Percentiles rank a stretch among this genome's conserved stretches.
These are phyloP conservation scores for Botrytis sinoallii DNA, from an alignment of 2,329 filamentous ascomycete genomes.

Conservation along the genomic window DNA sequence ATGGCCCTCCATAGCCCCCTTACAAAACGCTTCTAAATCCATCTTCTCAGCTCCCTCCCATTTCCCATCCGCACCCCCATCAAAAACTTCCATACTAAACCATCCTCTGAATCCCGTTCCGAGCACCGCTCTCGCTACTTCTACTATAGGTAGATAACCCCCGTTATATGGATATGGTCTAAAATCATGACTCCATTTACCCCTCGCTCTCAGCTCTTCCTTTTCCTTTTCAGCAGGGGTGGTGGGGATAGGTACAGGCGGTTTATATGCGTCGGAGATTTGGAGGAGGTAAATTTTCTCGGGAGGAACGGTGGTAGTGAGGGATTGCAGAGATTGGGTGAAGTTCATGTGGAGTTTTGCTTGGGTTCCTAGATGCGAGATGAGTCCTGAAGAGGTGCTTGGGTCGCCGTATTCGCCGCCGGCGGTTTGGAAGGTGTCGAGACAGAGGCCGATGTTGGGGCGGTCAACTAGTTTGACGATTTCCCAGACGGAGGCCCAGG, in stretches of 20 bases:
- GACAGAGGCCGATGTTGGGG: constrained; percentile 67
- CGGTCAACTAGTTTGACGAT: constrained; percentile 62
- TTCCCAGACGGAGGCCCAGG: constrained; percentile 67
- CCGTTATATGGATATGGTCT: constrained; percentile 67
- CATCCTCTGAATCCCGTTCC: constrained; percentile 62
- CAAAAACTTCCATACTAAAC: constrained; percentile 70
- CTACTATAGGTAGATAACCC: constrained; percentile 64
- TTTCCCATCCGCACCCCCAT: constrained; percentile 49
- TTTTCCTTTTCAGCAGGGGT: constrained; percentile 39
- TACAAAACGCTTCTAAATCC: constrained; percentile 47
- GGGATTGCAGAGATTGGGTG: constrained; percentile 51
- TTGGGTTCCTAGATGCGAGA: constrained; percentile 45
- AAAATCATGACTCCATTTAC: constrained; percentile 68
- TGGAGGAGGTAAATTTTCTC: constrained; percentile 75
- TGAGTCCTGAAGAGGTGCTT: constrained; percentile 56
- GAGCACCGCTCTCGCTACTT: constrained; percentile 63
- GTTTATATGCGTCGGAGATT: constrained; percentile 70
- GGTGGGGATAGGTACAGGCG: constrained; percentile 49
- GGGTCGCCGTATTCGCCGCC: constrained; percentile 74
- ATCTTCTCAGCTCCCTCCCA: constrained; percentile 47
- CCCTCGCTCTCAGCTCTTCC: constrained; percentile 56
- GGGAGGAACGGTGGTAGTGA: constrained; percentile 55
- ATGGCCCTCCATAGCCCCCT: constrained; percentile 45
- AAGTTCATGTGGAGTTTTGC: constrained; percentile 51
- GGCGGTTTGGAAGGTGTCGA: constrained; percentile 75